Evolutionary conservation across 106 monocot genomes (phyloP).

Genomic region (Platanthera guangdongensis): DNA sequence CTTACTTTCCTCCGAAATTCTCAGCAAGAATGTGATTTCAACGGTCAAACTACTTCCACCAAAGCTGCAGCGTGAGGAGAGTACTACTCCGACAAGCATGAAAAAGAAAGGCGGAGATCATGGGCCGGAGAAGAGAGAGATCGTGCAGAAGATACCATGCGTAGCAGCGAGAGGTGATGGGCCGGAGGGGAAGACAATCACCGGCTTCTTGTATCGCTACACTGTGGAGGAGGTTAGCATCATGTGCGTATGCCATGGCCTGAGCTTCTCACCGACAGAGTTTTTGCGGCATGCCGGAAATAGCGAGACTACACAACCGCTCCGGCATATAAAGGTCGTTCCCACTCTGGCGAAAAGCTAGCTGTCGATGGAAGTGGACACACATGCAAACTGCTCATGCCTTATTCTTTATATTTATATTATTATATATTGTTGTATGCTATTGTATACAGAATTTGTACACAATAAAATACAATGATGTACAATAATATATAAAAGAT

Average conservation of each 20-base stretch:
- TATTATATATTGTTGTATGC: no score
- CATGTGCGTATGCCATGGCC: constrained; percentile 16
- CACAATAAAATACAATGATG: no score
- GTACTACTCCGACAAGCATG: no score
- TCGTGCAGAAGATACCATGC: not conserved
- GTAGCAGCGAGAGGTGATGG: constrained; percentile 9
- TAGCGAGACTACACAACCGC: not conserved
- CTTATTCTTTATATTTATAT: no score
- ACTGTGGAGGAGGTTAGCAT: constrained; percentile 4
- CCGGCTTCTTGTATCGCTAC: constrained; percentile 12
- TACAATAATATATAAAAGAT: no score
- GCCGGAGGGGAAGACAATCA: not conserved
- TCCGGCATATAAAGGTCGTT: constrained; percentile 2
- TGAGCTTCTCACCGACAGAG: constrained; percentile 13
- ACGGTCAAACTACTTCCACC: no score
- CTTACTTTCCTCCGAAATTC: no score
- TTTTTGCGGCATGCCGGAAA: constrained; percentile 9
- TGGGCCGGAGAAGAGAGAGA: not conserved
- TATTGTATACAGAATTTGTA: no score
- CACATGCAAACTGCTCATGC: no score
- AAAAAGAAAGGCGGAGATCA: no score
- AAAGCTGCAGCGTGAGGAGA: no score
- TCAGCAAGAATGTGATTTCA: no score
- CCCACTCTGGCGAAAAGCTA: not conserved
- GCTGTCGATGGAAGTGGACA: not conserved